phyloP scores from a whole-genome alignment of 805 yeast genomes.

The Candida ovalis region DNA sequence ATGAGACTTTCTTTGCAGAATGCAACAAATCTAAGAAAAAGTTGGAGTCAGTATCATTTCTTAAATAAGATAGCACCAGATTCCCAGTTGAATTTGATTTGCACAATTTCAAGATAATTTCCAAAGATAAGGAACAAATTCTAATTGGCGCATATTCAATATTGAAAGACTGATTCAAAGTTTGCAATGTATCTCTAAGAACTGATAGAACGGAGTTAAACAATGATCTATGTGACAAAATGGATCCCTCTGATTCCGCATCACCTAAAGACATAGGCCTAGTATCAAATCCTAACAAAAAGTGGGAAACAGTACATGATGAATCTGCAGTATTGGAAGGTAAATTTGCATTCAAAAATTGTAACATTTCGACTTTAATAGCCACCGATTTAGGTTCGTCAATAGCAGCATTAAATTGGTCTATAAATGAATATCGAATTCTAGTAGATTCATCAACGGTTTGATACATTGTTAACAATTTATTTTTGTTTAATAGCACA shows the following conservation, averaged over 20 bases:
- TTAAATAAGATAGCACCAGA: conserved; percentile 45
- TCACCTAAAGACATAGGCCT: conserved; percentile 46
- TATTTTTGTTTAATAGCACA: conserved; percentile 44
- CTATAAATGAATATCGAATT: conserved; percentile 67
- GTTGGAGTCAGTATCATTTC: conserved; percentile 35
- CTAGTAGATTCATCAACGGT: conserved; percentile 76
- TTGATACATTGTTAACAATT: conserved; percentile 66
- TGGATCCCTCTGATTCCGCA: conserved; percentile 43
- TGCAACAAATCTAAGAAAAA: conserved; percentile 50
- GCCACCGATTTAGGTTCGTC: conserved; percentile 37
- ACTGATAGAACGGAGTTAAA: conserved; percentile 50
- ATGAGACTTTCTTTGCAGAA: conserved; percentile 52
- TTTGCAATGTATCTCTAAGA: conserved; percentile 43
- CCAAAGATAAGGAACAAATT: conserved; percentile 55
- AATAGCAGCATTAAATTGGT: conserved; percentile 53
- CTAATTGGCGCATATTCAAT: conserved; percentile 54
- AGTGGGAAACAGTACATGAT: conserved; percentile 61
- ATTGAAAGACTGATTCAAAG: conserved; percentile 33
- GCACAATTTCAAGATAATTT: conserved; percentile 59
- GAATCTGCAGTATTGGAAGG: conserved; percentile 29
- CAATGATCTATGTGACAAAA: conserved; percentile 51
- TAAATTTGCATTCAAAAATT: conserved; percentile 52
- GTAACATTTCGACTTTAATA: conserved; percentile 55
- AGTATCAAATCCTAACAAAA: conserved; percentile 68
- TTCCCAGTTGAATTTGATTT: conserved; percentile 52